phyloP scores from a whole-genome alignment of 371 early-diverging fungal genomes.

The Apophysomyces ossiformis region DNA sequence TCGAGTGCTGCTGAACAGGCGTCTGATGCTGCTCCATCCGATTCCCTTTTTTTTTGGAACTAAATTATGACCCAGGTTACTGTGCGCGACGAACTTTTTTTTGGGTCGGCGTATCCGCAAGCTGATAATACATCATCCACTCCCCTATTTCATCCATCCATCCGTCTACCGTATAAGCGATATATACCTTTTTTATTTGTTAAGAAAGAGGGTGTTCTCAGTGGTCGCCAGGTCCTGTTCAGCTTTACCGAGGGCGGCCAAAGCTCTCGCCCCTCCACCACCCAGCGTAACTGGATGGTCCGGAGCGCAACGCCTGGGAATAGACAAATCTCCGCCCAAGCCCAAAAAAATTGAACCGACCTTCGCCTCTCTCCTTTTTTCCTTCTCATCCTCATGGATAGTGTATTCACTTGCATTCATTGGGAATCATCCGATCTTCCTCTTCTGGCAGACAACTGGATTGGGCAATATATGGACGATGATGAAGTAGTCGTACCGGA shows the following conservation, averaged over 20 bases:
- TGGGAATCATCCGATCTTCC: conserved; percentile 25
- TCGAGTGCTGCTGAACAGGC: too few species aligned
- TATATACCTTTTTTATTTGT: conserved; percentile 9
- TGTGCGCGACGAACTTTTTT: background rate
- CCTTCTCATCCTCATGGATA: conserved; percentile 20
- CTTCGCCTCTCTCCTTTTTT: background rate
- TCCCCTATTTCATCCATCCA: conserved; percentile 3
- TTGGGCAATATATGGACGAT: conserved; percentile 23
- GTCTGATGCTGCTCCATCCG: too few species aligned
- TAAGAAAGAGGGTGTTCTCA: conserved; percentile 8
- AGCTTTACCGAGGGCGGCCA: background rate
- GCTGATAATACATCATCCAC: too few species aligned
- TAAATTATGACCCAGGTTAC: background rate
- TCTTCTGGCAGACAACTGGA: conserved; percentile 26
- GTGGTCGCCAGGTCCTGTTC: background rate
- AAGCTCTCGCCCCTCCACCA: background rate
- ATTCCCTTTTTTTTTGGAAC: too few species aligned
- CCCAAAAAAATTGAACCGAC: background rate
- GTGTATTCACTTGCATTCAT: conserved; percentile 25
- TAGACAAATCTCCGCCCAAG: conserved; percentile 2
- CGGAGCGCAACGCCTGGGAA: conserved; percentile 3
- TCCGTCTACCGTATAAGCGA: background rate
- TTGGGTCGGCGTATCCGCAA: background rate
- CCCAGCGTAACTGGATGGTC: background rate
- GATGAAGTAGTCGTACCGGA: conserved; percentile 23